Evolutionary conservation across 2,329 filamentous ascomycete genomes (phyloP), one percentile per base, ranked within the genome.

Genomic region (Coniochaeta sp.): DNA sequence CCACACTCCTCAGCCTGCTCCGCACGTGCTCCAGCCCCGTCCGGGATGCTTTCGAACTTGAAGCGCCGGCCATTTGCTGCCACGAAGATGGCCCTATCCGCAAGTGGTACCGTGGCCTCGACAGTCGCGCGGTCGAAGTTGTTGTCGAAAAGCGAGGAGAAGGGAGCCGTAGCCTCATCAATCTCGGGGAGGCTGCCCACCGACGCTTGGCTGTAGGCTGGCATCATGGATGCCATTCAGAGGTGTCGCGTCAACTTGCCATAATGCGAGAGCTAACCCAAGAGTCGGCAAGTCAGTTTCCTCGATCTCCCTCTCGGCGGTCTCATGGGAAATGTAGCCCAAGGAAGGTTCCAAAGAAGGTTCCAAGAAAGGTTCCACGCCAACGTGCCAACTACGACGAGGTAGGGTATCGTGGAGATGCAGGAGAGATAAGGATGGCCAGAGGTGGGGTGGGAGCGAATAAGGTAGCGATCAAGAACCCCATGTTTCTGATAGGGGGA

Each of bases 21-120:
- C 28, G n/a, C 54, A 14, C 22, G 1, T 24, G 3, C 22, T 2
- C 6, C 28, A 55, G 17, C 54, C 54, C 32, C 54, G 38, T 65
- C 65, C 12, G 64, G 57, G 57, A 70, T 63, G 59, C 64, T 64
- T 63, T 68, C 64, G 47, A 70, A 55, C 34, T 64, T 67, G 52
- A 64, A 70, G 28, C 68, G 68, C 40, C 64, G 67, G 34, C 68
- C 68, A 59, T 64, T 63, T 3, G 66, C 59, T 6, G 67, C 55
- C 5, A 69, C 64, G 58, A 70, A 67, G 17, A 70, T 68, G 61
- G 64, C 64, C 16, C 61, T 62, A 30, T 70, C 66, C 58, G 66
- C 65, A 50, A 68, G 64, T 54, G 67, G 65, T 36, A 65, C 65
- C 1, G 68, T 65, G 24, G 65, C 63, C 54, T 69, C 68, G 61